These are phyloP conservation scores for Paratinospora sagittata DNA, from an alignment of 164 flowering plant species.

Conservation along the genomic window DNA sequence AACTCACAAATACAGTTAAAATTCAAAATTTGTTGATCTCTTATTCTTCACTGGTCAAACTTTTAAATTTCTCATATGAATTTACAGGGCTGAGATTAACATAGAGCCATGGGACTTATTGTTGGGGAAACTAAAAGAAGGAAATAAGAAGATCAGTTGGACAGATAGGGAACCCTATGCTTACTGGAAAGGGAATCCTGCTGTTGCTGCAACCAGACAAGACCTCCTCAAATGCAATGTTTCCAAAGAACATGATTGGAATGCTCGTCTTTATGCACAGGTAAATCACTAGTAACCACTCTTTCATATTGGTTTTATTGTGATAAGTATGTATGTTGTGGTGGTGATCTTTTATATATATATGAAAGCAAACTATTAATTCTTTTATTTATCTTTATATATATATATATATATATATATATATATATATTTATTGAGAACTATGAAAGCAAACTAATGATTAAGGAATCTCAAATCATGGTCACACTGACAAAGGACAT, in stretches of 20 bases:
- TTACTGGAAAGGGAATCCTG: conserved; percentile 63
- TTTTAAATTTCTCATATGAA: too few relatives aligned
- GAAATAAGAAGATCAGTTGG: conserved; percentile 41
- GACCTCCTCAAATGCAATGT: conserved; percentile 45
- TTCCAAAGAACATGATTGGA: conserved; percentile 39
- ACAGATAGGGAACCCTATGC: conserved; percentile 57
- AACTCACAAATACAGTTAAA: too few relatives aligned
- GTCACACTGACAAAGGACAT: not conserved
- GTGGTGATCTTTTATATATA: not conserved
- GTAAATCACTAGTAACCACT: conserved; percentile 17
- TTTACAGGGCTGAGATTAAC: conserved; percentile 50
- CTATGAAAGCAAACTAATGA: not conserved
- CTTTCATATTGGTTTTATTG: not conserved
- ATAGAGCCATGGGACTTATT: conserved; percentile 52
- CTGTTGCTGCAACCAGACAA: conserved; percentile 21
- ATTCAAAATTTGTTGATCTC: too few relatives aligned
- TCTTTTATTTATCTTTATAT: too few relatives aligned
- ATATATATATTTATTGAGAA: too few relatives aligned
- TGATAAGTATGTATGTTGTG: not conserved
- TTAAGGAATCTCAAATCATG: not conserved
- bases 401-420: too few relatives aligned
- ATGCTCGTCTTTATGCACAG: conserved; percentile 40
- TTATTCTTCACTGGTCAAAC: too few relatives aligned
- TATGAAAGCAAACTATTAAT: too few relatives aligned
- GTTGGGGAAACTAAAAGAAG: conserved; percentile 32